Percentiles rank a stretch among this genome's conserved stretches.
Evolutionary conservation across 169 alveolate species (phyloP).

Genomic region (Cryptosporidium sp.): DNA sequence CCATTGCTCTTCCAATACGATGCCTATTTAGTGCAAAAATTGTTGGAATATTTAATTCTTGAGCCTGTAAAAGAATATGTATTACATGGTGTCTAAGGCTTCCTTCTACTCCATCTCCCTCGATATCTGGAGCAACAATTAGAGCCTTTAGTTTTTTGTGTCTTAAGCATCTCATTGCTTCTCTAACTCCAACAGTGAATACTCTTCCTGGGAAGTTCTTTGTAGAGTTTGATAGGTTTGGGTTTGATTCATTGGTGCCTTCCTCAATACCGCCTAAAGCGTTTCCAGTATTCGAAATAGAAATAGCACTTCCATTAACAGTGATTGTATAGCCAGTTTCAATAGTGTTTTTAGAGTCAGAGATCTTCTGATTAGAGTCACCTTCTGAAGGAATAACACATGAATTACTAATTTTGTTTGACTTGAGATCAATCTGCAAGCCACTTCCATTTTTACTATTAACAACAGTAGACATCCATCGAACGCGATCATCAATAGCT

Average conservation of each 20-base stretch:
- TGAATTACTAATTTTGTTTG: not conserved
- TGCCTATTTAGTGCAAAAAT: constrained; percentile 71
- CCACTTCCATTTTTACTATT: constrained; percentile 33
- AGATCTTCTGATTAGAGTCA: not conserved
- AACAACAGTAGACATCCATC: constrained; percentile 72
- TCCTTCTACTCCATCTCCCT: constrained; percentile 75
- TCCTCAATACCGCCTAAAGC: constrained; percentile 2
- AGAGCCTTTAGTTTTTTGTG: constrained; percentile 66
- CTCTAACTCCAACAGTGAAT: constrained; percentile 75
- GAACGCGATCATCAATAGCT: constrained; percentile 72
- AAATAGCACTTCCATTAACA: constrained; percentile 21
- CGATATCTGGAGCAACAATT: constrained; percentile 73
- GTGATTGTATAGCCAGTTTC: constrained; percentile 15
- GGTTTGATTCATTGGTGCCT: constrained; percentile 6
- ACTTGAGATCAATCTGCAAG: constrained; percentile 24
- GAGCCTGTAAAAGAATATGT: constrained; percentile 73
- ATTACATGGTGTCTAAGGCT: constrained; percentile 73
- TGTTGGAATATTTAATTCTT: constrained; percentile 69
- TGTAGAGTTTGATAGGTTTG: not conserved
- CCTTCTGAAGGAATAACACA: not conserved
- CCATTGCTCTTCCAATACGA: constrained; percentile 76
- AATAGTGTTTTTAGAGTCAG: not conserved
- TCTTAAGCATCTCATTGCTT: constrained; percentile 72
- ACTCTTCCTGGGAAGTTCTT: constrained; percentile 74
- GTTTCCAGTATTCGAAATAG: constrained; percentile 2